Evolutionary conservation across 2,329 filamentous ascomycete genomes (phyloP).

Genomic region (Phialophora tarda): DNA sequence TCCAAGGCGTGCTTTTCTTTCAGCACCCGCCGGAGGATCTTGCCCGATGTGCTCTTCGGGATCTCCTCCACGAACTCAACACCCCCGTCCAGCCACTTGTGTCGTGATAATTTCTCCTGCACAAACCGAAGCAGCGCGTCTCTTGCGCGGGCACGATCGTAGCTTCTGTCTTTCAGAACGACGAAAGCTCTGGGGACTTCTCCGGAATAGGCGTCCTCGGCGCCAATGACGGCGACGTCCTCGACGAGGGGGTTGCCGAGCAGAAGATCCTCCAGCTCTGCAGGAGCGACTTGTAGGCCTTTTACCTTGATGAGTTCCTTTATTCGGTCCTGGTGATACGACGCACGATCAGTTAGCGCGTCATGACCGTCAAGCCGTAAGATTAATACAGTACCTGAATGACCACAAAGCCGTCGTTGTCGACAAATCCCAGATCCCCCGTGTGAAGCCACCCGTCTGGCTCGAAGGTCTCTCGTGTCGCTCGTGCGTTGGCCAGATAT

Average conservation of each 20-base stretch:
- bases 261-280: slow-evolving; percentile 68
- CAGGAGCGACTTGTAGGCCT: slow-evolving; percentile 66
- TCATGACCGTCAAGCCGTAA: background rate
- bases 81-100: slow-evolving; percentile 47
- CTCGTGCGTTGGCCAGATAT: slow-evolving; percentile 73
- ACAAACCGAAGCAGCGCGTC: slow-evolving; percentile 63
- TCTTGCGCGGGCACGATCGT: slow-evolving; percentile 37
- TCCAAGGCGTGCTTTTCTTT: slow-evolving; percentile 38
- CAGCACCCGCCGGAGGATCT: slow-evolving; percentile 46
- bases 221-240: slow-evolving; percentile 62
- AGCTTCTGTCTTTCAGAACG: slow-evolving; percentile 45
- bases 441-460: slow-evolving; percentile 61
- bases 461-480: slow-evolving; percentile 72
- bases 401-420: slow-evolving; percentile 58
- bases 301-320: slow-evolving; percentile 74
- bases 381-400: slow-evolving; percentile 10
- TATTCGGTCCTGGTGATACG: background rate
- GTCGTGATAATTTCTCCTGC: slow-evolving; percentile 67
- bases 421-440: slow-evolving; percentile 66
- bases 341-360: no score
- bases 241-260: slow-evolving; percentile 62
- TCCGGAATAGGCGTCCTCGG: slow-evolving; percentile 61
- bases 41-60: slow-evolving; percentile 48
- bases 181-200: slow-evolving; percentile 65
- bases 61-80: slow-evolving; percentile 43